Evolutionary conservation across 2,329 filamentous ascomycete genomes (phyloP), one percentile per base, ranked within the genome.

Genomic region (Cordyceps pruinosa): DNA sequence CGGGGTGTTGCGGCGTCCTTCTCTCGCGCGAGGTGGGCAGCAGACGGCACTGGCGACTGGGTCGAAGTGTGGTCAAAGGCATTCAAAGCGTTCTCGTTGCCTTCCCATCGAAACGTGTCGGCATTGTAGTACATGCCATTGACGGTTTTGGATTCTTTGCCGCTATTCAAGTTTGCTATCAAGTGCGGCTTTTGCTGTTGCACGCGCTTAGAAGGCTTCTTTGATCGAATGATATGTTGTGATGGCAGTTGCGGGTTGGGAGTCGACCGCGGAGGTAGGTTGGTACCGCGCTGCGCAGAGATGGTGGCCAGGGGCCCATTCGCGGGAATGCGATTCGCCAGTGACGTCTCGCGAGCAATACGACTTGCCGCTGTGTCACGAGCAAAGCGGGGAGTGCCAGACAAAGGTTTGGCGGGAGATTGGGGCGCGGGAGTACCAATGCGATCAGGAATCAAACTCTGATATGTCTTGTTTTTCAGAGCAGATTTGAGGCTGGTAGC

Each of bases 81-180:
- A 61, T 82, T 81, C 54, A 96, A 76, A 34, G 81, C 87, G 65
- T 90, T 93, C 69, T 99, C 94, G 66, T 99, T 99, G 53, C 94
- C 94, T 77, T 99, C 94, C 94, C 94, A 99, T 50, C 85, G 82
- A 67, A 86, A 94, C 9, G 89, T 88, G 28, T 81, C 77, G 7
- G 94, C 90, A 67, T 99, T 97, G 70, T 96, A 99, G 56, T 85
- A 87, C 94, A 99, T 99, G 62, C 93, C 94, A 71, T 96, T 94
- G 60, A 96, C 82, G 66, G 86, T 90, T 77, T 93, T 96, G 34
- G 87, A 79, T 64, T 90, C 87, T 64, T 88, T 89, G 60, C 85
- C 81, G 39, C 81, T 79, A 63, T 83, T 85, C 69, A 97, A 81
- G 61, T 92, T 90, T 59, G 92, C 88, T 67, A 97, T 97, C 60